Base-by-base conservation (phyloP, 257 asterid species). In the Solanum arcanum region DNA sequence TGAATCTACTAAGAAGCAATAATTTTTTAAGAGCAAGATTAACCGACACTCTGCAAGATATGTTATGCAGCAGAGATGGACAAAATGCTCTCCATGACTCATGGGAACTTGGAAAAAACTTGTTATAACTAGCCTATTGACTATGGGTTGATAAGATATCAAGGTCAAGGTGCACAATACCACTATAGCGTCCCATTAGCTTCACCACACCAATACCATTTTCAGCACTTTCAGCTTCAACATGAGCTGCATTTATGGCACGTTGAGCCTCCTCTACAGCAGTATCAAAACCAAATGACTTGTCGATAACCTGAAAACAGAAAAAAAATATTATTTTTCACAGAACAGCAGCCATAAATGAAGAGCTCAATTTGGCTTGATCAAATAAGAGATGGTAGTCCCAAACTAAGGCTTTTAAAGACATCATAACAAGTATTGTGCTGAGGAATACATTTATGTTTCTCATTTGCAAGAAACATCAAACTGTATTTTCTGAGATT, bases 221-320 rank as follows among this genome's bases (percentile, higher is more conserved):
- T 87, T 94, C 97, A 81, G 95, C 93, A 89, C 97, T 94, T 90
- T 92, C 93, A 85, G 97, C 97, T 89, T 94, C 97, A 86, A 94
- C 97, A 76, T 94, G 97, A 75, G 97, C 97, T 72, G 97, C 97
- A 90, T 92, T 93, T 78, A 94, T 94, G 88, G 97, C 97, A 5
- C 97, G 97, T 88, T 94, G 97, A 84, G 97, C 97, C 91, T 94
- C 97, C 94, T 94, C 97, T 64, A 94, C 97, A 89, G 97, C 95
- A 86, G 97, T 91, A 88, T 94, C 97, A 87, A 94, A 94, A 87
- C 97, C 97, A 91, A 94, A 94, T 86, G 97, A 94, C 91, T 60
- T 93, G 92, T 94, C 97, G 89, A 94, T 94, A 84, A 94, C 93
- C 97, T 94, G 93, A 88, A 86, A 86, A 82, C 60, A 90, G 84